Percentiles rank a stretch among this genome's conserved stretches.
Conservation (phyloP, 805 yeast genomes). For the Spathaspora boniae region DNA sequence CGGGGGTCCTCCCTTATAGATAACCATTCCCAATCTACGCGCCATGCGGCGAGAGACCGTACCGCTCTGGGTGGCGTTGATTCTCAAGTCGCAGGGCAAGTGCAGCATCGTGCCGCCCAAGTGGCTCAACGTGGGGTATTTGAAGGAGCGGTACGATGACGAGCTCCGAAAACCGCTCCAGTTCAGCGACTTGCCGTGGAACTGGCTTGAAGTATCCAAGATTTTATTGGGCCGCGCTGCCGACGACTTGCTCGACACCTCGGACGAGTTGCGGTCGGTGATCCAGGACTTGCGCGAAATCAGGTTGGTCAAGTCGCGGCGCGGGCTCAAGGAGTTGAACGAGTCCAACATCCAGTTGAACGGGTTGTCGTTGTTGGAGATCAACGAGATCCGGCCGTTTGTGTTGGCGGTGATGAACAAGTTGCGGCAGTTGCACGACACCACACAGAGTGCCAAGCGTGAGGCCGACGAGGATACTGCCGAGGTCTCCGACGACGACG, state of each 20-base stretch:
- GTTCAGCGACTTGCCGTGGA: constrained; percentile 76
- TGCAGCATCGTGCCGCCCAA: constrained; percentile 83
- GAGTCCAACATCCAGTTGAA: constrained; percentile 81
- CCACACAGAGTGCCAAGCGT: constrained; percentile 6
- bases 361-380: constrained; percentile 77
- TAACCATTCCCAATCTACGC: constrained; percentile 52
- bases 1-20: constrained; percentile 28
- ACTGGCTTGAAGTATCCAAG: constrained; percentile 83
- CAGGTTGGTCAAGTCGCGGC: constrained; percentile 73
- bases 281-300: constrained; percentile 85
- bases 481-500: constrained; percentile 6
- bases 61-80: constrained; percentile 85
- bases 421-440: constrained; percentile 53
- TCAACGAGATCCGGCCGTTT: constrained; percentile 85
- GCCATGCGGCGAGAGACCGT: constrained; percentile 69
- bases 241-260: constrained; percentile 75
- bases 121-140: constrained; percentile 63
- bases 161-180: constrained; percentile 56
- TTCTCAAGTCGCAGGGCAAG: constrained; percentile 78
- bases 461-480: not conserved
- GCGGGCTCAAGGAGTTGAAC: constrained; percentile 75
- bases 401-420: constrained; percentile 78
- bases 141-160: constrained; percentile 59
- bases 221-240: constrained; percentile 64
- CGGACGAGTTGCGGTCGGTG: constrained; percentile 63